A percentile compares a stretch with the other conserved stretches of the same genome.
phyloP scores from a whole-genome alignment of 352 stramenopile species.

The Phytophthora rubi region DNA sequence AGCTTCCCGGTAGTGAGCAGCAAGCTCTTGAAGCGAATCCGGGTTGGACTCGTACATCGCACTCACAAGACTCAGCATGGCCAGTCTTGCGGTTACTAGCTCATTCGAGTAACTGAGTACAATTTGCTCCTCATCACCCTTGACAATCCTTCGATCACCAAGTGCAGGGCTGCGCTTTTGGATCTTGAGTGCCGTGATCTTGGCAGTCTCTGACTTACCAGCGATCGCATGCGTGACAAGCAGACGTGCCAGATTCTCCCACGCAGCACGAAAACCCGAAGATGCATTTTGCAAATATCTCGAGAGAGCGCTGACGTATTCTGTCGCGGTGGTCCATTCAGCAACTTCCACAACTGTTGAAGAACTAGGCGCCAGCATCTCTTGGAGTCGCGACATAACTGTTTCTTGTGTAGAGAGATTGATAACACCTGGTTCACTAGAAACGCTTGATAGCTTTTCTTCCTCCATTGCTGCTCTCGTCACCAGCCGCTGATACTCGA shows the following conservation, averaged over 20 bases:
- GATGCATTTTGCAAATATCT: slow-evolving; percentile 29
- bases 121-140: slow-evolving; percentile 46
- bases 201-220: slow-evolving; percentile 65
- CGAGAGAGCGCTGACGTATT: slow-evolving; percentile 48
- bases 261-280: slow-evolving; percentile 49
- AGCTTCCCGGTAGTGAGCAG: slow-evolving; percentile 64
- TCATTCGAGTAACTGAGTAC: slow-evolving; percentile 54
- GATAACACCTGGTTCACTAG: slow-evolving; percentile 29
- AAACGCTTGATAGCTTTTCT: slow-evolving; percentile 8
- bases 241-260: slow-evolving; percentile 55
- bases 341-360: slow-evolving; percentile 42
- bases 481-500: slow-evolving; percentile 38
- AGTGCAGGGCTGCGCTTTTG: slow-evolving; percentile 55
- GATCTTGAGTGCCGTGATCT: slow-evolving; percentile 53
- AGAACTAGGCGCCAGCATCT: slow-evolving; percentile 40
- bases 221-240: slow-evolving; percentile 64
- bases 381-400: slow-evolving; percentile 40
- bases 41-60: slow-evolving; percentile 48
- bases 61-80: slow-evolving; percentile 55
- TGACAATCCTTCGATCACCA: slow-evolving; percentile 30
- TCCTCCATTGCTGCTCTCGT: slow-evolving; percentile 22
- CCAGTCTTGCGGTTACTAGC: slow-evolving; percentile 45
- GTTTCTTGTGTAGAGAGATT: slow-evolving; percentile 33
- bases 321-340: slow-evolving; percentile 47
- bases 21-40: slow-evolving; percentile 58